Conservation (phyloP, 1,139 yeast species). For the Meyerozyma athensensis region DNA sequence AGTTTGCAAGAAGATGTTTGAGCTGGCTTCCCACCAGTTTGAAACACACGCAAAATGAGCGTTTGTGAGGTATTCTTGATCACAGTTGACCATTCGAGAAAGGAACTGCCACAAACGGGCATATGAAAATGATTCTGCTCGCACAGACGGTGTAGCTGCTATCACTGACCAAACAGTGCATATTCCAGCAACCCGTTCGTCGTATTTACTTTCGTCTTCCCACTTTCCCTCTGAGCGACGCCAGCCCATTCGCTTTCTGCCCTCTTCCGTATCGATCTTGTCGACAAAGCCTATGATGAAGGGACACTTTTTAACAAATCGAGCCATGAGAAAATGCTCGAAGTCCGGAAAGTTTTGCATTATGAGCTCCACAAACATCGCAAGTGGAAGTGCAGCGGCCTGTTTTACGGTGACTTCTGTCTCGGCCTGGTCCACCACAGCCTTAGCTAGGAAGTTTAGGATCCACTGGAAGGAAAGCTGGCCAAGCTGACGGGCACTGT, state of each 20-base stretch:
- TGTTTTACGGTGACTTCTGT: conserved; percentile 83
- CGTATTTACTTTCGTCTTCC: conserved; percentile 75
- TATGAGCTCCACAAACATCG: conserved; percentile 16
- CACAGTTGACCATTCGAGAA: conserved; percentile 65
- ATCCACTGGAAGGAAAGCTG: conserved; percentile 65
- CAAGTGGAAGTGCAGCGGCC: conserved; percentile 76
- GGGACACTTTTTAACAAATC: conserved; percentile 91
- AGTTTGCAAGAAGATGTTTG: conserved; percentile 44
- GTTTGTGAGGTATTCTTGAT: conserved; percentile 46
- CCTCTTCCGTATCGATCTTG: conserved; percentile 73
- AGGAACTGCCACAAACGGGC: conserved; percentile 69
- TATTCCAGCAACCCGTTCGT: conserved; percentile 85
- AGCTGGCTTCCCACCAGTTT: conserved; percentile 92
- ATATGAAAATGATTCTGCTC: conserved; percentile 17
- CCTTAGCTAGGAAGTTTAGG: conserved; percentile 77
- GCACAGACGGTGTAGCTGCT: conserved; percentile 20
- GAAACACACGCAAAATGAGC: conserved; percentile 70
- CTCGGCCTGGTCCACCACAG: conserved; percentile 86
- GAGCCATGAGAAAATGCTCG: conserved; percentile 62
- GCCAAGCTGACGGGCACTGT: conserved; percentile 26
- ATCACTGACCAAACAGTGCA: conserved; percentile 54
- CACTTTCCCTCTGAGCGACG: conserved; percentile 54
- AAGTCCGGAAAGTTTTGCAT: conserved; percentile 58
- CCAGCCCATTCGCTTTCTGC: conserved; percentile 87
- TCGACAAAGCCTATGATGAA: conserved; percentile 77